phyloP scores from a whole-genome alignment of 2,329 filamentous ascomycete species.

The Aspergillus felis region DNA sequence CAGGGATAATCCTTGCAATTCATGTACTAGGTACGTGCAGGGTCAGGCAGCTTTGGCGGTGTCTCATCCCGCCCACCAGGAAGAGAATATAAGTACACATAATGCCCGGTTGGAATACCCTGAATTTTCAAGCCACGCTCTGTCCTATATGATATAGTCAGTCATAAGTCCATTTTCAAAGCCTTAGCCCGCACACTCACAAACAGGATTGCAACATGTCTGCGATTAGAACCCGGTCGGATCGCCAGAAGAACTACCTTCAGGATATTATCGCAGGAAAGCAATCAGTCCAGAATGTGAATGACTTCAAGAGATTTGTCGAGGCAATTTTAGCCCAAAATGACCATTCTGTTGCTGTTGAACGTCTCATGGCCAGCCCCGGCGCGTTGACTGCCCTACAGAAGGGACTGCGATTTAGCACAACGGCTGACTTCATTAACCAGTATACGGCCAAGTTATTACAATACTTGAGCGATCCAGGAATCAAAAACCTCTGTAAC shows the following conservation, averaged over 20 bases:
- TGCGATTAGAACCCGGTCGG: conserved; percentile 3
- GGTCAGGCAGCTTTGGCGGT: too few species aligned
- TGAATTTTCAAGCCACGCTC: too few species aligned
- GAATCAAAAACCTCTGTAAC: conserved; percentile 47
- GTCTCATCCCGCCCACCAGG: too few species aligned
- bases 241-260: conserved; percentile 39
- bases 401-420: conserved; percentile 42
- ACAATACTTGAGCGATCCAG: conserved; percentile 39
- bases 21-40: too few species aligned
- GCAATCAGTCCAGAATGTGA: conserved; percentile 35
- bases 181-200: too few species aligned
- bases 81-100: too few species aligned
- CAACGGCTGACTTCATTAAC: conserved; percentile 45
- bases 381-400: conserved; percentile 36
- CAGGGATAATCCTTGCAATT: too few species aligned
- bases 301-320: conserved; percentile 39
- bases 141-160: too few species aligned
- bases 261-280: conserved; percentile 37
- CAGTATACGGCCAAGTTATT: conserved; percentile 34
- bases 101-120: too few species aligned
- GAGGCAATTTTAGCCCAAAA: conserved; percentile 46
- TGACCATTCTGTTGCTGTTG: conserved; percentile 40
- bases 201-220: too few species aligned
- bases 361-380: conserved; percentile 37
- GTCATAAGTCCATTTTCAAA: too few species aligned